Evolutionary conservation across 768 basidiomycete species (phyloP).

Genomic region (Leccinum imitatum): DNA sequence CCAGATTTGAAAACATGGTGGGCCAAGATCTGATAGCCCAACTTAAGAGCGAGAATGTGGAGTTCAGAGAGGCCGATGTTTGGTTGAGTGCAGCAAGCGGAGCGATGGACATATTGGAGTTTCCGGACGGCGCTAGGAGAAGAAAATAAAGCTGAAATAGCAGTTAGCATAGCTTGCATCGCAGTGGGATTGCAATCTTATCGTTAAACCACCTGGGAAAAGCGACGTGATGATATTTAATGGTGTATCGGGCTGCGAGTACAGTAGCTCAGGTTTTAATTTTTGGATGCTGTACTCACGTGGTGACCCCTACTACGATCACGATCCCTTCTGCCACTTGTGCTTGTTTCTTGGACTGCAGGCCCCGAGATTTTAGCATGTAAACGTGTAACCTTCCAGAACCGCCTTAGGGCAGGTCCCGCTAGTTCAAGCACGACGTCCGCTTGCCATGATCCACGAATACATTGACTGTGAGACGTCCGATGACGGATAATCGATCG

Average conservation of each 20-base stretch:
- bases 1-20: slow-evolving; percentile 19
- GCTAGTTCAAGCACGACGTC: too few species aligned
- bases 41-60: slow-evolving; percentile 21
- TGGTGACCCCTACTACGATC: too few species aligned
- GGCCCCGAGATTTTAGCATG: too few species aligned
- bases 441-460: too few species aligned
- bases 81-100: slow-evolving; percentile 33
- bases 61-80: slow-evolving; percentile 22
- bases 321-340: too few species aligned
- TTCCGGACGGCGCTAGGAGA: slow-evolving; percentile 24
- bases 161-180: not conserved
- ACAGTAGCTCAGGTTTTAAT: slow-evolving; percentile 11
- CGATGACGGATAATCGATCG: too few species aligned
- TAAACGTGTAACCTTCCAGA: too few species aligned
- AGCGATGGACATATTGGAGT: slow-evolving; percentile 27
- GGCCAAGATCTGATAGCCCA: slow-evolving; percentile 12
- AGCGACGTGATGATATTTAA: slow-evolving; percentile 6
- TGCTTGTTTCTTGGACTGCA: too few species aligned
- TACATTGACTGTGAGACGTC: too few species aligned
- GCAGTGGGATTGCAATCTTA: not conserved
- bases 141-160: slow-evolving; percentile 28
- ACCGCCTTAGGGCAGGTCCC: too few species aligned
- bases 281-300: too few species aligned
- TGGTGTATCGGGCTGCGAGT: slow-evolving; percentile 2
- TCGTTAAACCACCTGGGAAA: slow-evolving; percentile 18